A percentile compares a stretch with the other conserved stretches of the same genome.
phyloP scores from a whole-genome alignment of 1,284 basidiomycete genomes.

The Pseudozyma pruni region DNA sequence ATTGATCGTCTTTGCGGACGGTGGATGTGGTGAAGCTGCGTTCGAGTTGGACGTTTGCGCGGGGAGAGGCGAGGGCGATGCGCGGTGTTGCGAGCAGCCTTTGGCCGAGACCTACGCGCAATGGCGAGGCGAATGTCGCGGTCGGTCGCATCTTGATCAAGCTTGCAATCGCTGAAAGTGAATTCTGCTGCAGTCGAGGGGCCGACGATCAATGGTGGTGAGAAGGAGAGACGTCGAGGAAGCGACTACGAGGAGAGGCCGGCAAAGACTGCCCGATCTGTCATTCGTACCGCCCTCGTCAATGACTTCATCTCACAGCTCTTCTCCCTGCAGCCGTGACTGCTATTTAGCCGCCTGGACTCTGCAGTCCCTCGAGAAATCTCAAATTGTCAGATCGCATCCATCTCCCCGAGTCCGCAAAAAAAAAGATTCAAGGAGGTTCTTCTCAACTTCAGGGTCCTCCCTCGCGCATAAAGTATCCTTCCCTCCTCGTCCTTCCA shows the following conservation, averaged over 20 bases:
- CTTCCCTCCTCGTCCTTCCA: background rate
- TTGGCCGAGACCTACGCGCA: background rate
- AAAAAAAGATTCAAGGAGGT: background rate
- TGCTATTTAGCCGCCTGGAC: too few relatives aligned
- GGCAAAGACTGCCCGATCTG: too few relatives aligned
- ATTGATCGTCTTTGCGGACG: constrained; percentile 15
- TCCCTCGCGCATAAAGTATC: background rate
- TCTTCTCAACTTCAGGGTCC: constrained; percentile 4
- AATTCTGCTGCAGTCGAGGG: too few relatives aligned
- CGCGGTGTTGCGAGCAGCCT: too few relatives aligned
- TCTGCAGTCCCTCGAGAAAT: background rate
- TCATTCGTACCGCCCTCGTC: background rate
- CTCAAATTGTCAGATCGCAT: too few relatives aligned
- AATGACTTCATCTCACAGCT: constrained; percentile 1
- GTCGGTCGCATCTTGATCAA: background rate
- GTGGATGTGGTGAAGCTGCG: constrained; percentile 2
- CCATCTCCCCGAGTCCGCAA: too few relatives aligned
- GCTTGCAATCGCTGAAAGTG: background rate
- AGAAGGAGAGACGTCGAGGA: too few relatives aligned
- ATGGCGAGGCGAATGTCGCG: background rate
- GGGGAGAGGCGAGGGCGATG: too few relatives aligned
- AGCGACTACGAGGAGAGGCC: too few relatives aligned
- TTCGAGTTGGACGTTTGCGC: background rate
- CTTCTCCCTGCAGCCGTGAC: too few relatives aligned
- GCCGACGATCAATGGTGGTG: too few relatives aligned